Conservation (phyloP, 2,329 filamentous ascomycete species). For the Sporothrix protearum region DNA sequence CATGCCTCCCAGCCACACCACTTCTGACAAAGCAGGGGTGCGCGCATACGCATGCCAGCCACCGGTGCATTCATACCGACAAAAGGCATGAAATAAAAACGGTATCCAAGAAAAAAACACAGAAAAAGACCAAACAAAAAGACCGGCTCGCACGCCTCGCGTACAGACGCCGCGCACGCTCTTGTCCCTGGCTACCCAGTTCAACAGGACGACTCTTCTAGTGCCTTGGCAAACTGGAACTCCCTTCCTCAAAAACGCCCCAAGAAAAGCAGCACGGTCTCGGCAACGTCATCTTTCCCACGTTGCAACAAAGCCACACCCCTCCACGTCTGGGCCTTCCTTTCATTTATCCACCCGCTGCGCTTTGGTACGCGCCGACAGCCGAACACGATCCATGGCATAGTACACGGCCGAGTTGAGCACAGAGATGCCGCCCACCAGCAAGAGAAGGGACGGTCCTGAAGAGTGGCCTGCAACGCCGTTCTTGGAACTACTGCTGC, state of each 20-base stretch:
- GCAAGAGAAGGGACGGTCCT: background rate
- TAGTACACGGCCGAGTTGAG: constrained; percentile 16
- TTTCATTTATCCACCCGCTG: background rate
- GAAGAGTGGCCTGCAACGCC: background rate
- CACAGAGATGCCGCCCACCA: constrained; percentile 13
- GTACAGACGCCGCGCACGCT: background rate
- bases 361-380: background rate
- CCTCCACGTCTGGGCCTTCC: background rate
- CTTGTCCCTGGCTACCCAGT: background rate
- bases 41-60: too few species aligned
- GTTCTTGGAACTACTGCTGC: background rate
- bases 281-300: background rate
- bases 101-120: background rate
- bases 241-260: background rate
- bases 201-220: constrained; percentile 3
- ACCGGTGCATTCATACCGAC: too few species aligned
- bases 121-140: background rate
- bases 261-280: background rate
- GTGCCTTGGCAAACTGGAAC: background rate
- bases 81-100: background rate
- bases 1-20: too few species aligned
- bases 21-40: too few species aligned
- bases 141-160: too few species aligned
- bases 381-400: constrained; percentile 10
- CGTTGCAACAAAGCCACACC: background rate